Conservation (phyloP, 495 filamentous ascomycete genomes). For the Penicillium argentinense region DNA sequence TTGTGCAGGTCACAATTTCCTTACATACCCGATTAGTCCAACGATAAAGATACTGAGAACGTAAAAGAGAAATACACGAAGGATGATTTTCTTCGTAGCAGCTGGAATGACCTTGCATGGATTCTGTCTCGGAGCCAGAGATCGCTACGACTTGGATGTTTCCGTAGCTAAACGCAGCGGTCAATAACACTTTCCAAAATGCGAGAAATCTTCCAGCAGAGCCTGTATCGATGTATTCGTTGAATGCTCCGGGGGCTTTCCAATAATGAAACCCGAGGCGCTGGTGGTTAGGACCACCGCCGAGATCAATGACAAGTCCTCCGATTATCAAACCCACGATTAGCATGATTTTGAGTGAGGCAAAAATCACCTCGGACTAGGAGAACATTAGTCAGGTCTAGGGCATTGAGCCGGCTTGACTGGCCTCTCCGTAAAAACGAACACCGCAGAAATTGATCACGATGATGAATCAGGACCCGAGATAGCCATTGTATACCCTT, state of each 20-base stretch:
- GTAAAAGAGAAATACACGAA: conserved; percentile 37
- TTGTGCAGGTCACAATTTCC: no score
- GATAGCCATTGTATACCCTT: conserved; percentile 26
- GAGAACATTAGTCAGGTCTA: no score
- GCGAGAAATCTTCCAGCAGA: conserved; percentile 32
- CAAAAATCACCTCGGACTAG: conserved; percentile 36
- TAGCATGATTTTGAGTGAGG: conserved; percentile 40
- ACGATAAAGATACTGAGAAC: conserved; percentile 36
- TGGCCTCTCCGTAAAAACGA: conserved; percentile 41
- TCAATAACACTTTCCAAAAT: conserved; percentile 52
- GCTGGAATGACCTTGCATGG: conserved; percentile 33
- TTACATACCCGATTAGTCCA: conserved; percentile 38
- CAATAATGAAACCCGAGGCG: conserved; percentile 18
- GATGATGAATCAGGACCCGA: conserved; percentile 41
- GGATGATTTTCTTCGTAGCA: conserved; percentile 32
- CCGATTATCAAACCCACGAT: conserved; percentile 46
- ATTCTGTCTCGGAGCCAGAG: conserved; percentile 41
- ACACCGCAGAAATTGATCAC: conserved; percentile 32
- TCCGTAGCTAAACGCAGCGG: conserved; percentile 52
- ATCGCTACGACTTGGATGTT: conserved; percentile 48
- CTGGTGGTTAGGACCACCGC: conserved; percentile 13
- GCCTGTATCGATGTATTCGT: conserved; percentile 11
- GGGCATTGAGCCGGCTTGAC: conserved; percentile 2
- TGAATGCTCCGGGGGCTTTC: conserved; percentile 16
- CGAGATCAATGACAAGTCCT: conserved; percentile 46